phyloP scores from a whole-genome alignment of 1,139 yeast species.

The Blastobotrys ciferrii region DNA sequence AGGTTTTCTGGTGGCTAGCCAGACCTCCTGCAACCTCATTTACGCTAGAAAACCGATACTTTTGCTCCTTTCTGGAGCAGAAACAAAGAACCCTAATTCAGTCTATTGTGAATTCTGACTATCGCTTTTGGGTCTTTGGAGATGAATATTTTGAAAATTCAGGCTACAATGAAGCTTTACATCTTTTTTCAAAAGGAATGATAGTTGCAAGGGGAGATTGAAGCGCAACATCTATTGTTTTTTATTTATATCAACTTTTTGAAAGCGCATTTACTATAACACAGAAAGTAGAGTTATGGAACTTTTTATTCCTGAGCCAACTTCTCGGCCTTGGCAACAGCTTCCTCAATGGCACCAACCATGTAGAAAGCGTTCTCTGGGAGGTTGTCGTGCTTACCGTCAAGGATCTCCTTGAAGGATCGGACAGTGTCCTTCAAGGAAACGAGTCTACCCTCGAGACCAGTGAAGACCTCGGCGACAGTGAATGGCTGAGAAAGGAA shows the following conservation, averaged over 20 bases:
- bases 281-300: slow-evolving; percentile 1
- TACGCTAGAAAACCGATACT: no score
- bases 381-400: slow-evolving; percentile 96
- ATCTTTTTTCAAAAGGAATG: no score
- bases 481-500: slow-evolving; percentile 99
- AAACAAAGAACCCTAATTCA: no score
- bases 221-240: slow-evolving; percentile 6
- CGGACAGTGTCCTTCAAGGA: slow-evolving; percentile 91
- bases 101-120: no score
- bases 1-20: no score
- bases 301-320: slow-evolving; percentile 51
- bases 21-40: no score
- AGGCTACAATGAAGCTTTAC: no score
- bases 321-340: slow-evolving; percentile 97
- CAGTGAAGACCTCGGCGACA: slow-evolving; percentile 99
- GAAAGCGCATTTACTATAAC: slow-evolving; percentile 8
- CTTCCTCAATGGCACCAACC: slow-evolving; percentile 99
- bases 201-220: background rate
- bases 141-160: no score
- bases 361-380: slow-evolving; percentile 99
- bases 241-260: slow-evolving; percentile 9
- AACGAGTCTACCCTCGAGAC: slow-evolving; percentile 97
- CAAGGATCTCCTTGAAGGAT: slow-evolving; percentile 96
- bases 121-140: no score
- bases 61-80: no score